Evolutionary conservation across 768 basidiomycete species (phyloP).

Genomic region (Tremella yokohamensis): DNA sequence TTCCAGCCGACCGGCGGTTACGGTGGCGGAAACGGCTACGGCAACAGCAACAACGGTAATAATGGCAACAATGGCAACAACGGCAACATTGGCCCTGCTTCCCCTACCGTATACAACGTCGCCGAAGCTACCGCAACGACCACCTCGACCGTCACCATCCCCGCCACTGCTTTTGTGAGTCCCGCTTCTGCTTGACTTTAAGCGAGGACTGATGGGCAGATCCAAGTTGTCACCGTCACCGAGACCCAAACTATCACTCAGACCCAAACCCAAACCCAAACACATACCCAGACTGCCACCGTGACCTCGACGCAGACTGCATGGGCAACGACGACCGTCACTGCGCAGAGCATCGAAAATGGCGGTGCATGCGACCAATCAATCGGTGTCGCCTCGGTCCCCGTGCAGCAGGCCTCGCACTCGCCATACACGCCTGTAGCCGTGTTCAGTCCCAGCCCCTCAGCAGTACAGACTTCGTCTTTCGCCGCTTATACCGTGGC

Average conservation of each 20-base stretch:
- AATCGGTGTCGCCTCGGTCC: constrained; percentile 4
- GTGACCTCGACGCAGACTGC: constrained; percentile 5
- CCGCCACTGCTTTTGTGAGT: constrained; percentile 14
- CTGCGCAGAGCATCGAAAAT: not conserved
- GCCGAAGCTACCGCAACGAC: constrained; percentile 6
- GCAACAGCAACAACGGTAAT: not conserved
- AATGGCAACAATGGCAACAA: not conserved
- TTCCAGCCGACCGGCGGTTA: constrained; percentile 8
- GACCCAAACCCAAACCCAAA: constrained; percentile 6
- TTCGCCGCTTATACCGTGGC: not conserved
- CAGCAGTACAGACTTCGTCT: not conserved
- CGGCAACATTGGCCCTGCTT: not conserved
- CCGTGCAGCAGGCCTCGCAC: not conserved
- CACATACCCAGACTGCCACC: constrained; percentile 1
- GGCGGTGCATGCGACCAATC: not conserved
- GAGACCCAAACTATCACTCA: constrained; percentile 7
- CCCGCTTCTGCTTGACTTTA: not conserved
- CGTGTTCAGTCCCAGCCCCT: not conserved
- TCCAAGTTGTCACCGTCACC: constrained; percentile 12
- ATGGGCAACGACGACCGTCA: constrained; percentile 1
- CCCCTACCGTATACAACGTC: not conserved
- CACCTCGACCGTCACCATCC: constrained; percentile 10
- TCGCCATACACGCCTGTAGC: too few relatives aligned
- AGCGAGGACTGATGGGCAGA: constrained; percentile 1
- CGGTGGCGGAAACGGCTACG: constrained; percentile 10